A percentile compares a stretch with the other conserved stretches of the same genome.
Evolutionary conservation across 2,329 filamentous ascomycete species (phyloP).

Genomic region (Hypoxylon sp.): DNA sequence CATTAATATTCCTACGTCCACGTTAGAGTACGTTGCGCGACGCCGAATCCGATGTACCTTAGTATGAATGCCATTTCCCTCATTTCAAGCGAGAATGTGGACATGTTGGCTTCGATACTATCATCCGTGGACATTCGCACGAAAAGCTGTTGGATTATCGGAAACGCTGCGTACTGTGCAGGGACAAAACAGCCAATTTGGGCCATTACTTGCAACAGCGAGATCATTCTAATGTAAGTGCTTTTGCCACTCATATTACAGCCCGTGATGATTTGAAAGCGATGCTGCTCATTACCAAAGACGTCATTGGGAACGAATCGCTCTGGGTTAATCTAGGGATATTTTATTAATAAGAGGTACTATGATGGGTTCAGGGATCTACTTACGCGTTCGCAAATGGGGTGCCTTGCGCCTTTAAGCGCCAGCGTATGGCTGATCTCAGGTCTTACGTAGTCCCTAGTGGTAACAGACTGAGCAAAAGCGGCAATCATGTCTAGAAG

Average conservation of each 20-base stretch:
- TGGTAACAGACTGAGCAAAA: constrained; percentile 81
- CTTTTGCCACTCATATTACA: constrained; percentile 99
- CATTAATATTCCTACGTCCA: constrained; percentile 77
- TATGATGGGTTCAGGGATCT: not conserved
- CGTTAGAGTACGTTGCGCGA: constrained; percentile 27
- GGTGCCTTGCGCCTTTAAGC: constrained; percentile 82
- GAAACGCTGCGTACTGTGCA: constrained; percentile 84
- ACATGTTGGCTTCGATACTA: constrained; percentile 89
- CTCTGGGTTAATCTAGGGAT: constrained; percentile 68
- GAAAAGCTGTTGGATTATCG: constrained; percentile 87
- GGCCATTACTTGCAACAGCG: constrained; percentile 91
- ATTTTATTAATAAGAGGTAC: constrained; percentile 18
- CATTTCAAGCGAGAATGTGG: constrained; percentile 96
- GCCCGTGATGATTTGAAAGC: constrained; percentile 94
- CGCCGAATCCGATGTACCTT: constrained; percentile 58
- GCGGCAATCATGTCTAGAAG: constrained; percentile 88
- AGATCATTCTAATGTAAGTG: constrained; percentile 90
- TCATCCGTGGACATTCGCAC: constrained; percentile 90
- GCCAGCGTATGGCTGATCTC: constrained; percentile 78
- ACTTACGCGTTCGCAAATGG: constrained; percentile 78
- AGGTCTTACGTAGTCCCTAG: constrained; percentile 73
- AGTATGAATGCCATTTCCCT: constrained; percentile 95
- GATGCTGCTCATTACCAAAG: constrained; percentile 82
- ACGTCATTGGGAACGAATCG: constrained; percentile 91
- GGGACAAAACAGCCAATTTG: constrained; percentile 94